These are phyloP conservation scores for Vitis hybrid DNA, from an alignment of 177 flowering plant species.

Conservation along the genomic window DNA sequence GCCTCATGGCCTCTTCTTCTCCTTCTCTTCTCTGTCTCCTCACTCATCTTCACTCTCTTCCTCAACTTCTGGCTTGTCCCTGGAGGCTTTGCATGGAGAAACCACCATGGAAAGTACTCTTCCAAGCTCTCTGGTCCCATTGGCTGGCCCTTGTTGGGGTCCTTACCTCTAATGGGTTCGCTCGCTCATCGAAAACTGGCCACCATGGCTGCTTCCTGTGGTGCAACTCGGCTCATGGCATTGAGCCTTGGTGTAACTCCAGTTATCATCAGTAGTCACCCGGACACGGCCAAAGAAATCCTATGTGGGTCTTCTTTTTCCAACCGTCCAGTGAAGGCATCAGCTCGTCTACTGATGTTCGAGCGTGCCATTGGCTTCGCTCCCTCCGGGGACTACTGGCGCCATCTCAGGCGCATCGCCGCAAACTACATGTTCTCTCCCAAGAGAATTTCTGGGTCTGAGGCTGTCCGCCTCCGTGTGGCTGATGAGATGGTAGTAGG, in stretches of 20 bases:
- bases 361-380: constrained; percentile 91
- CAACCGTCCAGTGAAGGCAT: constrained; percentile 71
- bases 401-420: constrained; percentile 57
- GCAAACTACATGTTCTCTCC: constrained; percentile 74
- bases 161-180: constrained; percentile 49
- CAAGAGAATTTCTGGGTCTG: constrained; percentile 46
- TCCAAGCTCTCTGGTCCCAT: constrained; percentile 45
- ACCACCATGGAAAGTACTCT: constrained; percentile 11
- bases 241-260: constrained; percentile 61
- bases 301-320: constrained; percentile 56
- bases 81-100: constrained; percentile 81
- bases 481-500: constrained; percentile 43
- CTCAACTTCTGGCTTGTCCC: constrained; percentile 51
- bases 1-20: constrained; percentile 24
- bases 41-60: constrained; percentile 26
- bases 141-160: constrained; percentile 73
- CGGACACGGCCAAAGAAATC: constrained; percentile 78
- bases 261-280: constrained; percentile 70
- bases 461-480: constrained; percentile 36
- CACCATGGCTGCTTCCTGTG: constrained; percentile 35
- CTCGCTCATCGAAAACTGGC: constrained; percentile 71
- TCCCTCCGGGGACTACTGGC: constrained; percentile 75
- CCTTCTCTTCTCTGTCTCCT: constrained; percentile 17
- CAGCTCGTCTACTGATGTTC: constrained; percentile 71
- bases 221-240: constrained; percentile 67